Evolutionary conservation across 2,329 filamentous ascomycete genomes (phyloP).

Genomic region (Pseudopithomyces maydicus): DNA sequence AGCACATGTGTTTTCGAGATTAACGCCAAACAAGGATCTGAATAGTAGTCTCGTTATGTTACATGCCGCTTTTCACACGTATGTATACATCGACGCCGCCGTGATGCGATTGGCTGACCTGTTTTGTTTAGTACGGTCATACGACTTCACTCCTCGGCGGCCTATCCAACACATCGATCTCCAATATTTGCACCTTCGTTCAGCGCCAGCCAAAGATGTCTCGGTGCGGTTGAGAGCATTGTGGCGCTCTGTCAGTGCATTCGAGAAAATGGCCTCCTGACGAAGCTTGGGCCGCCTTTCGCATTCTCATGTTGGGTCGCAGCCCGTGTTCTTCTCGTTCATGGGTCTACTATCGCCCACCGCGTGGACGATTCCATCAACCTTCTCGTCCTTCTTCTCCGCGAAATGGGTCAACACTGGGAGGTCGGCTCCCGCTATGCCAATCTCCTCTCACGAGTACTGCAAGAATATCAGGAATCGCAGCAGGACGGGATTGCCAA

Average conservation of each 20-base stretch:
- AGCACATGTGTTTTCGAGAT: slow-evolving; percentile 69
- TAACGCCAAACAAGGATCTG: slow-evolving; percentile 69
- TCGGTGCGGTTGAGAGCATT: slow-evolving; percentile 73
- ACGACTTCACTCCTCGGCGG: slow-evolving; percentile 86
- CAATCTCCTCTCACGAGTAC: slow-evolving; percentile 76
- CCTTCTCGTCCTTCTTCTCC: slow-evolving; percentile 80
- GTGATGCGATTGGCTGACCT: slow-evolving; percentile 22
- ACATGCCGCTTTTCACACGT: slow-evolving; percentile 87
- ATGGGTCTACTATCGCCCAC: slow-evolving; percentile 87
- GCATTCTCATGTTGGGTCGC: slow-evolving; percentile 94
- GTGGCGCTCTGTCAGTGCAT: slow-evolving; percentile 79
- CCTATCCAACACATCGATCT: slow-evolving; percentile 87
- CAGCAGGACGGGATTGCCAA: slow-evolving; percentile 65
- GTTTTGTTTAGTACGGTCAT: slow-evolving; percentile 73
- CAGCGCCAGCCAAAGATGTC: slow-evolving; percentile 81
- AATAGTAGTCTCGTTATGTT: slow-evolving; percentile 90
- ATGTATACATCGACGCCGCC: slow-evolving; percentile 44
- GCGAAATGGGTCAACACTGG: slow-evolving; percentile 83
- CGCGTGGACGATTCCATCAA: slow-evolving; percentile 79
- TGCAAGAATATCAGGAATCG: slow-evolving; percentile 83
- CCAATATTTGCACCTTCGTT: slow-evolving; percentile 89
- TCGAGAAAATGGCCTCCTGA: slow-evolving; percentile 71
- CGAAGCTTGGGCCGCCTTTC: slow-evolving; percentile 85
- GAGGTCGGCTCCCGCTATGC: slow-evolving; percentile 84
- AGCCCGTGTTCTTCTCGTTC: slow-evolving; percentile 82